These are phyloP conservation scores for Debaryomyces nepalensis DNA, from an alignment of 1,139 yeast species.

Conservation along the genomic window DNA sequence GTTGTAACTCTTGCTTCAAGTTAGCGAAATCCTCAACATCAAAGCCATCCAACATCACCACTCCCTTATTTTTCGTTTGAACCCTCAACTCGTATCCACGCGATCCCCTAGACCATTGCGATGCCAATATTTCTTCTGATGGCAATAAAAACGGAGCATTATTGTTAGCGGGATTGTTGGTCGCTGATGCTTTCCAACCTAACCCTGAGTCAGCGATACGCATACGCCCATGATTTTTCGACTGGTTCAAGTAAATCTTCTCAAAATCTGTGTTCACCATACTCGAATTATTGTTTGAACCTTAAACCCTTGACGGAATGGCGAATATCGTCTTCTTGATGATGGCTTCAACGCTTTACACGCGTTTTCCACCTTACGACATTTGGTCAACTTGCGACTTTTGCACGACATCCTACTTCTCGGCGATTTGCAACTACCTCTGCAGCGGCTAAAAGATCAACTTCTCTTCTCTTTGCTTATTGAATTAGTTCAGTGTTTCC, in stretches of 20 bases:
- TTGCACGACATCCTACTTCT: background rate
- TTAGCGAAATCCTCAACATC: slow-evolving; percentile 80
- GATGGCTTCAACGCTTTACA: slow-evolving; percentile 3
- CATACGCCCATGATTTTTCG: slow-evolving; percentile 82
- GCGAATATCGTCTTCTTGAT: background rate
- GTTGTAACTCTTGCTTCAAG: slow-evolving; percentile 80
- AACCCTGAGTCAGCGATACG: slow-evolving; percentile 94
- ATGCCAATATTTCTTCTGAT: slow-evolving; percentile 77
- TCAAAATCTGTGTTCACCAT: slow-evolving; percentile 72
- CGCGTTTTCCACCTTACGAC: slow-evolving; percentile 2
- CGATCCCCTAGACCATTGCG: slow-evolving; percentile 92
- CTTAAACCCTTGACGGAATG: background rate
- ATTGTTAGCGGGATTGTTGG: slow-evolving; percentile 41
- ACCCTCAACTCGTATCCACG: slow-evolving; percentile 89
- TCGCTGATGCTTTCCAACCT: slow-evolving; percentile 85
- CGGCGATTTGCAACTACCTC: background rate
- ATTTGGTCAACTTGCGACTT: background rate
- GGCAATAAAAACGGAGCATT: slow-evolving; percentile 84
- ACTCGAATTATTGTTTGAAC: slow-evolving; percentile 5
- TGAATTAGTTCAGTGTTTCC: no score
- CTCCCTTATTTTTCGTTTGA: slow-evolving; percentile 88
- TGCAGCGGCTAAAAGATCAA: no score
- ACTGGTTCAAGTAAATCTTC: slow-evolving; percentile 85
- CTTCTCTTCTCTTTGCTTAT: no score
- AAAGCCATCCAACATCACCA: slow-evolving; percentile 88